Conservation (phyloP, 78 protist genomes). For the Dictyostelium capitatum region DNA sequence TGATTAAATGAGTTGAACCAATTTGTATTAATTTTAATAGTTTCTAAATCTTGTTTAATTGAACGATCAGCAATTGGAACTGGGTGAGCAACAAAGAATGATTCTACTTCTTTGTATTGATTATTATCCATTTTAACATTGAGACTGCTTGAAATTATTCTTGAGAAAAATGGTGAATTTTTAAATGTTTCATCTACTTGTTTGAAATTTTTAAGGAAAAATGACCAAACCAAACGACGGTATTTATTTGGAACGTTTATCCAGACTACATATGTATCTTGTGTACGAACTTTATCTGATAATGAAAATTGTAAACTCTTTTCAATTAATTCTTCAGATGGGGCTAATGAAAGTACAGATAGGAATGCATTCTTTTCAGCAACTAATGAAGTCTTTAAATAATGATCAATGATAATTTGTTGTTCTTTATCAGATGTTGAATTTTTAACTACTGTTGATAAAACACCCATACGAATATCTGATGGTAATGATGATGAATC, state of each 20-base stretch:
- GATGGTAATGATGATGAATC: neutral
- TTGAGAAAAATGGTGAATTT: neutral
- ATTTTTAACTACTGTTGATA: neutral
- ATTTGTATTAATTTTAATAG: neutral
- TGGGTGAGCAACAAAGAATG: conserved; percentile 21
- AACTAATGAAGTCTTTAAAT: neutral
- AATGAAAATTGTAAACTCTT: conserved; percentile 42
- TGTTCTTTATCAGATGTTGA: conserved; percentile 19
- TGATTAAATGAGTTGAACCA: neutral
- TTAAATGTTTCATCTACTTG: neutral
- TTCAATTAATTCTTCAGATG: neutral
- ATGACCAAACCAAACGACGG: conserved; percentile 9
- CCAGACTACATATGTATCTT: conserved; percentile 51
- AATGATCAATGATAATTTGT: conserved; percentile 15
- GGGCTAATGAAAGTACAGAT: neutral
- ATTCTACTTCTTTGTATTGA: neutral
- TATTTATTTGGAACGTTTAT: neutral
- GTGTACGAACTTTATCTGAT: neutral
- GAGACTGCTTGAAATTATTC: conserved; percentile 14
- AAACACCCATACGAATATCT: conserved; percentile 23
- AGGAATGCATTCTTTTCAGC: conserved; percentile 14
- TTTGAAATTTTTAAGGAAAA: conserved; percentile 19
- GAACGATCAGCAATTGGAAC: conserved; percentile 37
- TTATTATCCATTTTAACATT: neutral
- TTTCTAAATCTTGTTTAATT: conserved; percentile 51